Conservation (phyloP, 257 asterid genomes). For the Asclepias syriaca region DNA sequence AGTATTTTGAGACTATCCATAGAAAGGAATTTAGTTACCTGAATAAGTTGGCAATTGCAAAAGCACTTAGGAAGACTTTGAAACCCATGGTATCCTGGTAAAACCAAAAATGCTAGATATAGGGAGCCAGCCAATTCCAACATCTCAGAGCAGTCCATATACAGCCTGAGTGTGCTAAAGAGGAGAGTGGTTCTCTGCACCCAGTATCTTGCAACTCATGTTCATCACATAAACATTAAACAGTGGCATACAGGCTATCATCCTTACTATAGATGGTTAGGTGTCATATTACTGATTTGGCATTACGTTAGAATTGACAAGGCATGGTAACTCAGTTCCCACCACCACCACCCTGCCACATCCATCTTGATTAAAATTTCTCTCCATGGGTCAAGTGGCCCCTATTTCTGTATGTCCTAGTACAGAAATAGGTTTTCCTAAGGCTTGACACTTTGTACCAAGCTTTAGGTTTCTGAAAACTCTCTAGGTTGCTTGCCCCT, state of each 20-base stretch:
- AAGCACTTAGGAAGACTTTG: neutral
- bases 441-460: neutral
- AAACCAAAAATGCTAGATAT: neutral
- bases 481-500: neutral
- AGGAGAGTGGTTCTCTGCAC: neutral
- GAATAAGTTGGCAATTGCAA: neutral
- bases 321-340: neutral
- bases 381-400: neutral
- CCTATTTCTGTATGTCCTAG: conserved; percentile 3
- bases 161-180: neutral
- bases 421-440: neutral
- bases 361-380: neutral
- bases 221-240: neutral
- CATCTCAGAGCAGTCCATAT: neutral
- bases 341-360: too few species aligned
- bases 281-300: neutral
- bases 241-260: neutral
- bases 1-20: neutral
- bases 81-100: neutral
- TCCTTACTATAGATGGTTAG: neutral
- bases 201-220: neutral
- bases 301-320: neutral
- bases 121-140: neutral
- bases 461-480: neutral
- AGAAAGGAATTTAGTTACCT: neutral